Percentiles rank a stretch among this genome's conserved stretches.
Conservation (phyloP, 345 rosid species). For the Jatropha curcas region DNA sequence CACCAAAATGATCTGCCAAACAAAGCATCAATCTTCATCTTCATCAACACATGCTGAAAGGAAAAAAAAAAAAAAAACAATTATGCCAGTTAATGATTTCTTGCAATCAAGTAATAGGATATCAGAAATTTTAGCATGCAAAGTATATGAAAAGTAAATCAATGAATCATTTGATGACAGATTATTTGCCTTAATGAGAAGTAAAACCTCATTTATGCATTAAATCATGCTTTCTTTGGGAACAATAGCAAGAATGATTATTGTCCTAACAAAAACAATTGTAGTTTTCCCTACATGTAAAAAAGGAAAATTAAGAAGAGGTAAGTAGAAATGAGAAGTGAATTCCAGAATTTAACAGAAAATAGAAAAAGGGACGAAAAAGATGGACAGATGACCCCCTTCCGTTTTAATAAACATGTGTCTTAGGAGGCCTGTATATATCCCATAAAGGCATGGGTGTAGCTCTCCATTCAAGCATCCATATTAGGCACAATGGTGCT, state of each 20-base stretch:
- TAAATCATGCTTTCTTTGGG: not conserved
- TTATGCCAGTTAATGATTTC: not conserved
- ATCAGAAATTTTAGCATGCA: not conserved
- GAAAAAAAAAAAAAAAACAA: not conserved
- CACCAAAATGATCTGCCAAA: not conserved
- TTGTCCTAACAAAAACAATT: not conserved
- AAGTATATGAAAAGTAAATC: not conserved
- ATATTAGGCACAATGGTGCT: not conserved
- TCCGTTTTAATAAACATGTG: not conserved
- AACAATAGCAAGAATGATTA: not conserved
- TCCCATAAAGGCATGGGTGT: not conserved
- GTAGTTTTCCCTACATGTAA: not conserved
- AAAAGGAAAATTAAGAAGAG: not conserved
- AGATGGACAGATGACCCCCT: not conserved
- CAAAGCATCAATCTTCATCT: slow-evolving; percentile 24
- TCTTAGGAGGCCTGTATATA: not conserved
- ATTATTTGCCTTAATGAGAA: not conserved
- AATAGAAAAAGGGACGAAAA: not conserved
- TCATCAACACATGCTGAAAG: slow-evolving; percentile 42
- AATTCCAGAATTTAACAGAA: not conserved
- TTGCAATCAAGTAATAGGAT: not conserved
- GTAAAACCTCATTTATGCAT: not conserved
- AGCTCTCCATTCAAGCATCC: not conserved
- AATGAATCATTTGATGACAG: not conserved
- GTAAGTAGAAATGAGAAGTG: not conserved